Conservation (phyloP, 192 early-diverging fungal species). For the Cladochytrium replicatum region DNA sequence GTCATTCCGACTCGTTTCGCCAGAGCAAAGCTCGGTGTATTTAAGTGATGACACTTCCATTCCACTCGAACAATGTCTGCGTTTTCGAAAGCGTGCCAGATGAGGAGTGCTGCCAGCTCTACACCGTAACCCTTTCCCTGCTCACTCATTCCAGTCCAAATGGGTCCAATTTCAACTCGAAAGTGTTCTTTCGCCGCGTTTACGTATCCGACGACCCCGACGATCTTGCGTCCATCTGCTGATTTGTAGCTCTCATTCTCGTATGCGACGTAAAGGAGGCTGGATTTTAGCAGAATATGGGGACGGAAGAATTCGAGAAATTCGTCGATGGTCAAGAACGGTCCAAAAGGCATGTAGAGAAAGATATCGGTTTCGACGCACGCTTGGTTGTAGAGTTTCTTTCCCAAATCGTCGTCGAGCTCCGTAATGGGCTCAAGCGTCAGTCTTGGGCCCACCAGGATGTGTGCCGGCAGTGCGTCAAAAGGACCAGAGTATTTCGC, state of each 20-base stretch:
- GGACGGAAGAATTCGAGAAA: neutral
- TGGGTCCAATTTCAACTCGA: neutral
- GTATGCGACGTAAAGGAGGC: neutral
- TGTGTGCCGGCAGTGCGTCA: too few relatives aligned
- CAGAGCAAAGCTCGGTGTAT: slow-evolving; percentile 3
- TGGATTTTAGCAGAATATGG: neutral
- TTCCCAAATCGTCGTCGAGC: too few relatives aligned
- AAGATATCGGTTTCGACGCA: neutral
- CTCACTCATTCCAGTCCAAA: neutral
- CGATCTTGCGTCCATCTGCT: too few relatives aligned
- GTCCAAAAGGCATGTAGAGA: neutral
- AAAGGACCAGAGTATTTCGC: too few relatives aligned
- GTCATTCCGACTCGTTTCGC: slow-evolving; percentile 12
- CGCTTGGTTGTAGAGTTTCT: slow-evolving; percentile 4
- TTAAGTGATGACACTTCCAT: slow-evolving; percentile 16
- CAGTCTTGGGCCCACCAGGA: too few relatives aligned
- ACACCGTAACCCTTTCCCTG: neutral
- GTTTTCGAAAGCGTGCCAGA: neutral
- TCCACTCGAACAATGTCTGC: slow-evolving; percentile 5
- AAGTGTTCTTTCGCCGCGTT: neutral
- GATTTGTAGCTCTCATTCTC: neutral
- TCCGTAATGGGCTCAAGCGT: too few relatives aligned
- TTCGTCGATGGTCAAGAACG: neutral
- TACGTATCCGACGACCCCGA: neutral
- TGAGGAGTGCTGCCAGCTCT: neutral